Base-by-base conservation (phyloP, 345 rosid genomes). In the Arabidopsis arenosa region DNA sequence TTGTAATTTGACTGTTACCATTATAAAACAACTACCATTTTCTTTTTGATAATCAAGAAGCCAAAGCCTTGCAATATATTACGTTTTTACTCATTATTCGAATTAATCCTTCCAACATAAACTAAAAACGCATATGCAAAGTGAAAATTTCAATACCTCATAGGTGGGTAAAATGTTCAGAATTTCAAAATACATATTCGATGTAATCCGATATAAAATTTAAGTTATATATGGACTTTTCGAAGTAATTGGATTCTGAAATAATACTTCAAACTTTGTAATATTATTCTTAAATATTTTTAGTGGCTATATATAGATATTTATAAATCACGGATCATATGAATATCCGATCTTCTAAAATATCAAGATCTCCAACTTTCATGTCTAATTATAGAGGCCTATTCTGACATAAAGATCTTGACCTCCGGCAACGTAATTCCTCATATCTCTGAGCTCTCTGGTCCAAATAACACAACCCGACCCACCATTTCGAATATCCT, bases 11-110 rank as follows among this genome's bases (percentile, higher is more conserved):
- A 54, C 2, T 47, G 26, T 45, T 18, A 37, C 39, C 28, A 9
- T 21, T 47, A 44, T 57, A 11, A 30, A 40, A 40, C 11, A 68
- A 35, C 6, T 45, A 58, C 23, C 18, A 32, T 7, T 35, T 43
- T 14, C 33, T 9, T 41, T 62, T 60, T 47, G 43, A 17, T 47
- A 17, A 17, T 21, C 6, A 64, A 92, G 91, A 88, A 86, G 88
- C 81, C 75, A 92, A 70, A 87, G 91, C 77, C 92, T 89, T 80
- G 86, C 89, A 45, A 88, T 88, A 75, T 92, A 3, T 86, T 75
- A 92, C 92, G 17, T 84, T 89, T 87, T 95, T 85, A 89, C 7
- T 69, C 52, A 23, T 9, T 35, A n/a, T 41, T 33, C 18, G 35
- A 32, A 60, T 28, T 43, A n/a, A 52, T 52, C 54, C 43, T 43